Percentiles rank a stretch among this genome's conserved stretches.
These are phyloP conservation scores for Wickerhamiella siamensis DNA, from an alignment of 805 yeast species.

Conservation along the genomic window DNA sequence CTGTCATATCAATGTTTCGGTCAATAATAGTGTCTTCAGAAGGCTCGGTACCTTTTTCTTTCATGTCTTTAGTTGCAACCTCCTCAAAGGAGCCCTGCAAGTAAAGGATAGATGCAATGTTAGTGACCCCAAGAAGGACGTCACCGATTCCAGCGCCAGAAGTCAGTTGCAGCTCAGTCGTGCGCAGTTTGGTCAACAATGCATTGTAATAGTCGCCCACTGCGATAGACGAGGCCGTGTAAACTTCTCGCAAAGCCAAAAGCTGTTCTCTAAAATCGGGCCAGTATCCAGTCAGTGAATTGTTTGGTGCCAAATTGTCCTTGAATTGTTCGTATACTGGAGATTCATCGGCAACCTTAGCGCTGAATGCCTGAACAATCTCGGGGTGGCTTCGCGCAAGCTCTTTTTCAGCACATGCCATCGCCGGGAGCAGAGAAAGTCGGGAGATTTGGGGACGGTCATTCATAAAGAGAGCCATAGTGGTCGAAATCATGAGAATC, in stretches of 20 bases:
- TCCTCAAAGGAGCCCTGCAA: constrained; percentile 29
- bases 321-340: neutral
- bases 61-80: neutral
- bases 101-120: constrained; percentile 54
- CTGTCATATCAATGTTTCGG: neutral
- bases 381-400: constrained; percentile 27
- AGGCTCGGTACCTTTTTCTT: neutral
- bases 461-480: constrained; percentile 40
- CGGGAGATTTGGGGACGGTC: constrained; percentile 28
- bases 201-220: constrained; percentile 56
- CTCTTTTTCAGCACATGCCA: constrained; percentile 52
- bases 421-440: constrained; percentile 43
- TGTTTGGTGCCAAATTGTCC: neutral
- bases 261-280: constrained; percentile 51
- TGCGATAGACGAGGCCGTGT: constrained; percentile 54
- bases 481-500: constrained; percentile 54
- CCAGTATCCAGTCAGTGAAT: neutral
- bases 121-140: constrained; percentile 48
- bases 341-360: constrained; percentile 32
- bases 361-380: constrained; percentile 9
- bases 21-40: neutral
- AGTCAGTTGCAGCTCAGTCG: constrained; percentile 59
- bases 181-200: constrained; percentile 42
- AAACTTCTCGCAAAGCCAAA: constrained; percentile 61
- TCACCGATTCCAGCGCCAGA: constrained; percentile 56